Percentiles rank a stretch among this genome's conserved stretches.
These are phyloP conservation scores for Coemansia sp. DNA, from an alignment of 371 early-diverging fungal species.

Conservation along the genomic window DNA sequence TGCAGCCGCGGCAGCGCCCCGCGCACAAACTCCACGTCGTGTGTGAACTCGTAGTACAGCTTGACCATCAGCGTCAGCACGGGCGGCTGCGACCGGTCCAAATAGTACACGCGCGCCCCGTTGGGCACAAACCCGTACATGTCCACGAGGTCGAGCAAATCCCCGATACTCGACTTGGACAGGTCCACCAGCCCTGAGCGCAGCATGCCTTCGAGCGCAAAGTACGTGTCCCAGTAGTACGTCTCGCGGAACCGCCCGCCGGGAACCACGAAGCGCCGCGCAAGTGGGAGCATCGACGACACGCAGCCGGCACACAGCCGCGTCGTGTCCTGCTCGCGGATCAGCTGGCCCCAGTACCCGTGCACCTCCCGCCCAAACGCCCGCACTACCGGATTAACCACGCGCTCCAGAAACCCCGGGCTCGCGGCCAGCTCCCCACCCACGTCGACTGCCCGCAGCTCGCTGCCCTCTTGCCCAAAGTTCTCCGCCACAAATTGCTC, in stretches of 20 bases:
- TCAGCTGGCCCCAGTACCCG: slow-evolving; percentile 62
- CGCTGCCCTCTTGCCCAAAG: slow-evolving; percentile 59
- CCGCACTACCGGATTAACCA: slow-evolving; percentile 55
- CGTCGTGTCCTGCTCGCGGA: slow-evolving; percentile 55
- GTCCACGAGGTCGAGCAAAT: slow-evolving; percentile 70
- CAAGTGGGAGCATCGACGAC: slow-evolving; percentile 57
- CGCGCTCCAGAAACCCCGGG: slow-evolving; percentile 55
- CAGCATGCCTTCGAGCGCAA: slow-evolving; percentile 78
- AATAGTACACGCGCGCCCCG: slow-evolving; percentile 82
- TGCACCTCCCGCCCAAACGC: slow-evolving; percentile 59
- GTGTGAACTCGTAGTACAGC: slow-evolving; percentile 57
- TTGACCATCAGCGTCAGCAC: slow-evolving; percentile 73
- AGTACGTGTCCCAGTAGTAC: slow-evolving; percentile 93
- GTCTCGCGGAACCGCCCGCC: slow-evolving; percentile 90
- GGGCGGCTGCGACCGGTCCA: slow-evolving; percentile 89
- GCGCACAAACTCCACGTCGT: slow-evolving; percentile 55
- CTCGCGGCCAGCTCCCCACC: slow-evolving; percentile 35
- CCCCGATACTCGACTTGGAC: slow-evolving; percentile 63
- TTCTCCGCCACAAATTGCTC: slow-evolving; percentile 59
- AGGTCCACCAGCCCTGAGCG: slow-evolving; percentile 61
- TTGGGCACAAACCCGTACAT: slow-evolving; percentile 84
- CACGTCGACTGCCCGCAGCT: slow-evolving; percentile 48
- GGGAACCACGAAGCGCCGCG: slow-evolving; percentile 78
- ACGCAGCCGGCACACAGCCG: slow-evolving; percentile 58
- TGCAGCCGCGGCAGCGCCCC: slow-evolving; percentile 59